Percentiles rank a stretch among this genome's conserved stretches.
phyloP scores from a whole-genome alignment of 305 asterid species.

The Euphrasia arctica region DNA sequence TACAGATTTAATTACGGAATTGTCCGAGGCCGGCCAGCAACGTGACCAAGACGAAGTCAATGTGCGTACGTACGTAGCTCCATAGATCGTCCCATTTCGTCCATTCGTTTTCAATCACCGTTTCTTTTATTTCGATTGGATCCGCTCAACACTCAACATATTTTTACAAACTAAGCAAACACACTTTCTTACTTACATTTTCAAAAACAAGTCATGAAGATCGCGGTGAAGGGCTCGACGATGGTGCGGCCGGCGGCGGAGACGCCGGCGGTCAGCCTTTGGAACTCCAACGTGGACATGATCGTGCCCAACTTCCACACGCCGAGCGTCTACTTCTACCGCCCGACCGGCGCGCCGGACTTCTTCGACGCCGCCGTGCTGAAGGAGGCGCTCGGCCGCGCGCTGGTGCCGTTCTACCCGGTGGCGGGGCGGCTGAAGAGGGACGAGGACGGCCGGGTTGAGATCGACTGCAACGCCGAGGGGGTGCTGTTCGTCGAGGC shows the following conservation, averaged over 20 bases:
- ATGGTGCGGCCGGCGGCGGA: constrained; percentile 65
- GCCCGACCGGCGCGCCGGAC: constrained; percentile 43
- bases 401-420: constrained; percentile 75
- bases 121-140: no score
- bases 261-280: constrained; percentile 47
- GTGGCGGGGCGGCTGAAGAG: constrained; percentile 73
- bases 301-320: constrained; percentile 86
- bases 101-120: no score
- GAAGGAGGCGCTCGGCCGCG: constrained; percentile 60
- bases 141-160: no score
- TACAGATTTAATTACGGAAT: no score
- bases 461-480: constrained; percentile 71
- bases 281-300: constrained; percentile 79
- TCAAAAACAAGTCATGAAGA: constrained; percentile 36
- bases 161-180: no score
- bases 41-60: no score
- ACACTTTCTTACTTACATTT: no score
- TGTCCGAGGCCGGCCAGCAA: no score
- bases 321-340: constrained; percentile 80
- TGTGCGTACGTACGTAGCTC: no score
- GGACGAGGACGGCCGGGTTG: constrained; percentile 74
- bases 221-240: constrained; percentile 44
- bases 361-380: constrained; percentile 61
- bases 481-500: constrained; percentile 83
- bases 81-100: no score